phyloP scores from a whole-genome alignment of 768 basidiomycete genomes.

The Saitozyma podzolica region DNA sequence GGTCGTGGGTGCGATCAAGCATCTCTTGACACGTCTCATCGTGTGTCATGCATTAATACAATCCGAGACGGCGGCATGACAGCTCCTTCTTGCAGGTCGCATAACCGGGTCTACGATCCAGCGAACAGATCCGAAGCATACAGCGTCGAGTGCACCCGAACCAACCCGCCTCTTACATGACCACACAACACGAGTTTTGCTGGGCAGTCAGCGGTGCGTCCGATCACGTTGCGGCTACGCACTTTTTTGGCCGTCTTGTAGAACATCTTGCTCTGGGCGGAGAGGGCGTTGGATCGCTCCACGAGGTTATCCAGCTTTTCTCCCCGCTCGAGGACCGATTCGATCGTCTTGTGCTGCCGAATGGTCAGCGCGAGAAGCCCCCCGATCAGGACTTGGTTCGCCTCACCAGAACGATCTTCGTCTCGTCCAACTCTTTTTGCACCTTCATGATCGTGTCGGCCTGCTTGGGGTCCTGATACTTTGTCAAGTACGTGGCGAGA shows the following conservation, averaged over 20 bases:
- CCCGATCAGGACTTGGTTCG: neutral
- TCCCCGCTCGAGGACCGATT: slow-evolving; percentile 90
- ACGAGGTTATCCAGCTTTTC: slow-evolving; percentile 96
- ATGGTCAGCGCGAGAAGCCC: neutral
- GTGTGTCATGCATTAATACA: too few species aligned
- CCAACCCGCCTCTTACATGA: slow-evolving; percentile 53
- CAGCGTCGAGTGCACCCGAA: neutral
- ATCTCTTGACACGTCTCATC: too few species aligned
- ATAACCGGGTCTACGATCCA: too few species aligned
- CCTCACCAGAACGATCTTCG: slow-evolving; percentile 93
- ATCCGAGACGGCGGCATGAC: too few species aligned
- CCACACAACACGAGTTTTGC: slow-evolving; percentile 94
- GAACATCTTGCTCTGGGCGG: slow-evolving; percentile 93
- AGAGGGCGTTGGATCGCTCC: slow-evolving; percentile 84
- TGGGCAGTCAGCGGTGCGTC: slow-evolving; percentile 49
- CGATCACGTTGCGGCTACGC: slow-evolving; percentile 29
- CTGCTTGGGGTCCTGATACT: slow-evolving; percentile 95
- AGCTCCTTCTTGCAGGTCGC: too few species aligned
- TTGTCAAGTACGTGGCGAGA: slow-evolving; percentile 68
- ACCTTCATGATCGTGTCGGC: slow-evolving; percentile 98
- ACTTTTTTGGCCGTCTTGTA: slow-evolving; percentile 99
- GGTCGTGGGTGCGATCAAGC: too few species aligned
- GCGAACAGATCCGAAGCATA: neutral
- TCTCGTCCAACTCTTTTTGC: slow-evolving; percentile 96
- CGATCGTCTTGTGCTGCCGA: slow-evolving; percentile 94